These are phyloP conservation scores for Aureobasidium sp. DNA, from an alignment of 2,329 filamentous ascomycete genomes.

Conservation along the genomic window DNA sequence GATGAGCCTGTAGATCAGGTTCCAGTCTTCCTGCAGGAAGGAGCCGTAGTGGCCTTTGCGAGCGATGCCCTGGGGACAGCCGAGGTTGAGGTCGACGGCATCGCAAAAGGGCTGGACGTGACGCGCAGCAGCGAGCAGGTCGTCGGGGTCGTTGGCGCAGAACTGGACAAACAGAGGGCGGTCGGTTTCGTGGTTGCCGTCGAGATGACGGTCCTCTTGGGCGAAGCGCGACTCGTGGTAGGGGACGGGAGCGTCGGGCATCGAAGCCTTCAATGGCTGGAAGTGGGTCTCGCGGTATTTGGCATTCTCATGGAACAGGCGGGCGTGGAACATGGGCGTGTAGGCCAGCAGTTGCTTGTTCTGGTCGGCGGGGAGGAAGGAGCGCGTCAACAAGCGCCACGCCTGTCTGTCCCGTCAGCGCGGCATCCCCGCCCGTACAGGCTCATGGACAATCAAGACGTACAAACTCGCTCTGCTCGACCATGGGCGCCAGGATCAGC, in stretches of 20 bases:
- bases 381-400: conserved; percentile 93
- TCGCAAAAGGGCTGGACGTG: conserved; percentile 82
- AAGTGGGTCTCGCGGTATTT: conserved; percentile 76
- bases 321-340: conserved; percentile 92
- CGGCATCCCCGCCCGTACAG: background rate
- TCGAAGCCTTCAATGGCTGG: conserved; percentile 47
- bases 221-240: conserved; percentile 25
- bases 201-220: conserved; percentile 50
- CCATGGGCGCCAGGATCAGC: conserved; percentile 90
- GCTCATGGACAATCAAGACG: conserved; percentile 27
- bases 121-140: conserved; percentile 68
- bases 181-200: conserved; percentile 78
- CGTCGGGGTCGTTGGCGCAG: conserved; percentile 79
- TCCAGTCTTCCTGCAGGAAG: conserved; percentile 89
- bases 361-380: conserved; percentile 63
- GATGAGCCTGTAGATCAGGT: conserved; percentile 72
- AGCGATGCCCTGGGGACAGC: conserved; percentile 93
- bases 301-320: conserved; percentile 68
- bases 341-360: conserved; percentile 69
- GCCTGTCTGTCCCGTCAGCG: conserved; percentile 48
- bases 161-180: conserved; percentile 93
- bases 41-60: conserved; percentile 84
- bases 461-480: conserved; percentile 97
- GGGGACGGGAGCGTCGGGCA: conserved; percentile 28
- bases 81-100: conserved; percentile 89